These are phyloP conservation scores for Penicillium samsonianum DNA, from an alignment of 495 filamentous ascomycete genomes.

Conservation along the genomic window DNA sequence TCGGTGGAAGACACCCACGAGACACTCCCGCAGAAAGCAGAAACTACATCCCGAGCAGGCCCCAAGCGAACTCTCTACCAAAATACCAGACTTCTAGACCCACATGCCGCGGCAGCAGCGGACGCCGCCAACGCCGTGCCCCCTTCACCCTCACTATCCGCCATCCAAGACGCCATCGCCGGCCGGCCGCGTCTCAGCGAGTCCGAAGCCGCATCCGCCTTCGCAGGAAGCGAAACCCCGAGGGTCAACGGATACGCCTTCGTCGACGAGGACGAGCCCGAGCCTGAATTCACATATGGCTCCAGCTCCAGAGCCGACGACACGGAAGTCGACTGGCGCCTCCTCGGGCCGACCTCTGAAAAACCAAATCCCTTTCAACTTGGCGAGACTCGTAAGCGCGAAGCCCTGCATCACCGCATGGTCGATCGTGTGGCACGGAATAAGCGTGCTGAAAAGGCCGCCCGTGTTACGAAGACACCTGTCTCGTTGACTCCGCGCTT, in stretches of 20 bases:
- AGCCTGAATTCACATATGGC: constrained; percentile 17
- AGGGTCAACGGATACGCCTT: constrained; percentile 91
- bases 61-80: constrained; percentile 78
- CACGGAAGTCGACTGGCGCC: constrained; percentile 28
- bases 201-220: constrained; percentile 62
- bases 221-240: constrained; percentile 72
- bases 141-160: constrained; percentile 78
- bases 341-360: constrained; percentile 60
- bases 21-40: constrained; percentile 66
- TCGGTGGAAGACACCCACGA: constrained; percentile 66
- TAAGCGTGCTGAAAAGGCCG: constrained; percentile 59
- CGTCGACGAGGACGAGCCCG: constrained; percentile 77
- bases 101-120: constrained; percentile 31
- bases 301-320: constrained; percentile 16
- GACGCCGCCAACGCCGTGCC: constrained; percentile 49
- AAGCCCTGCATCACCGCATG: constrained; percentile 85
- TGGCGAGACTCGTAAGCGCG: constrained; percentile 70
- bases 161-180: constrained; percentile 82
- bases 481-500: constrained; percentile 70
- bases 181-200: constrained; percentile 65
- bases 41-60: constrained; percentile 68
- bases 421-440: constrained; percentile 80
- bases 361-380: constrained; percentile 83
- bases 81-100: constrained; percentile 70
- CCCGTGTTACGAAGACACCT: constrained; percentile 54